Base-by-base conservation (phyloP, 129 eudicot species). In the Tagetes erecta region DNA sequence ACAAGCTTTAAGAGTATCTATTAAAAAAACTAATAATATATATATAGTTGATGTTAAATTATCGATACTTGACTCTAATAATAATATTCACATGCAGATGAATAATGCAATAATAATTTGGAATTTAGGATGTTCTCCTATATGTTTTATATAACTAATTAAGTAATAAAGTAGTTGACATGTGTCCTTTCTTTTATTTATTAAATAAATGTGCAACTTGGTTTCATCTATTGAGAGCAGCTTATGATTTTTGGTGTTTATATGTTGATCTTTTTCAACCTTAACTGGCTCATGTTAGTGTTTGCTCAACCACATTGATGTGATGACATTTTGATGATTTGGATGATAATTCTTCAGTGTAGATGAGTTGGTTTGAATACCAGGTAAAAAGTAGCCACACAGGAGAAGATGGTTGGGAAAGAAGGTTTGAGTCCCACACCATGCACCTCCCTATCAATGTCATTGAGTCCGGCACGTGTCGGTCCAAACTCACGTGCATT, bases 71-170 rank as follows among this genome's bases (percentile, higher is more conserved):
- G 35, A 74, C n/a, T 14, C 27, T 20, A 20, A 52, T 64, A 64
- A 64, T 74, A 37, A 63, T 74, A 63, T 63, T 75, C 53, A 75
- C 71, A 64, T 75, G 72, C 55, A 39, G 64, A 38, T 40, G 64
- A 40, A 75, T 75, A 13, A 75, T 62, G 44, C 9, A 50, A 50
- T 50, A 51, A 38, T 34, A 51, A 75, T 20, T 20, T 20, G 27
- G 39, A 70, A 20, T 20, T 20, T 20, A 12, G 35, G n/a, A 37
- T 70, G 75, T 38, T 52, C 14, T 5, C 30, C 58, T 14, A 9
- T 52, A 52, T 52, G 31, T 52, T 68, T 67, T 20, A 1, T 8
- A 44, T 67, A 4, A 20, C 14, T 34, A 20, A 56, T 30, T 20
- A 42, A 42, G 5, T 46, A 67, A 67, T 67, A 44, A 31, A 45